Evolutionary conservation across 805 yeast genomes (phyloP).

Genomic region (Teunomyces tritomae): DNA sequence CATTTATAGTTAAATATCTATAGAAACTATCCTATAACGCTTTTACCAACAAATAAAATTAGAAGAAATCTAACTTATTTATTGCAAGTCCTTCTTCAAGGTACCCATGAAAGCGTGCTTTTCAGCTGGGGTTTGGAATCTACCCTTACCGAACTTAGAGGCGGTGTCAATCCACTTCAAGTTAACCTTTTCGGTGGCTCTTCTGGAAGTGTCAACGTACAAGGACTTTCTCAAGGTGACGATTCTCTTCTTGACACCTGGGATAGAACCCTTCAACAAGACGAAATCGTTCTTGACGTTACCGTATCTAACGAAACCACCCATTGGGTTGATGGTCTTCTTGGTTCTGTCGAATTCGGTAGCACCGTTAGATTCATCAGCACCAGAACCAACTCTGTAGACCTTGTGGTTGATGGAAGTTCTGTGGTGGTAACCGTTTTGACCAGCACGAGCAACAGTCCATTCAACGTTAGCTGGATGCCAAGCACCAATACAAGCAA

Average conservation of each 20-base stretch:
- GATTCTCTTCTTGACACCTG: conserved; percentile 99
- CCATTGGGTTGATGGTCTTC: conserved; percentile 99
- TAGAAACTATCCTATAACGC: neutral
- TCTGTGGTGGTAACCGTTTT: conserved; percentile 99
- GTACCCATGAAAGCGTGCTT: conserved; percentile 99
- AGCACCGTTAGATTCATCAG: conserved; percentile 90
- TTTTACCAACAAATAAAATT: neutral
- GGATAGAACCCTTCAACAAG: conserved; percentile 97
- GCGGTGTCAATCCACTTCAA: conserved; percentile 99
- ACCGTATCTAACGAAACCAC: conserved; percentile 99
- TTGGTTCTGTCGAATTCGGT: conserved; percentile 99
- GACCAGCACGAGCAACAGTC: conserved; percentile 99
- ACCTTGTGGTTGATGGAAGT: conserved; percentile 99
- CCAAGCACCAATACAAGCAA: conserved; percentile 99
- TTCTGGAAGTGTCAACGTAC: conserved; percentile 96
- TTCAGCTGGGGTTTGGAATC: conserved; percentile 99
- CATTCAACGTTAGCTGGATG: conserved; percentile 99
- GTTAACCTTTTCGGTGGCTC: conserved; percentile 92
- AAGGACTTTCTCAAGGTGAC: conserved; percentile 98
- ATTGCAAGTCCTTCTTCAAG: conserved; percentile 92
- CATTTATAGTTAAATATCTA: neutral
- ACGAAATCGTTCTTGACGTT: conserved; percentile 95
- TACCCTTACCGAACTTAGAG: conserved; percentile 99
- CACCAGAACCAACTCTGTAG: conserved; percentile 98
- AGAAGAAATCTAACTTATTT: conserved; percentile 17